phyloP scores from a whole-genome alignment of 768 basidiomycete genomes.

The Lentinula raphanica region DNA sequence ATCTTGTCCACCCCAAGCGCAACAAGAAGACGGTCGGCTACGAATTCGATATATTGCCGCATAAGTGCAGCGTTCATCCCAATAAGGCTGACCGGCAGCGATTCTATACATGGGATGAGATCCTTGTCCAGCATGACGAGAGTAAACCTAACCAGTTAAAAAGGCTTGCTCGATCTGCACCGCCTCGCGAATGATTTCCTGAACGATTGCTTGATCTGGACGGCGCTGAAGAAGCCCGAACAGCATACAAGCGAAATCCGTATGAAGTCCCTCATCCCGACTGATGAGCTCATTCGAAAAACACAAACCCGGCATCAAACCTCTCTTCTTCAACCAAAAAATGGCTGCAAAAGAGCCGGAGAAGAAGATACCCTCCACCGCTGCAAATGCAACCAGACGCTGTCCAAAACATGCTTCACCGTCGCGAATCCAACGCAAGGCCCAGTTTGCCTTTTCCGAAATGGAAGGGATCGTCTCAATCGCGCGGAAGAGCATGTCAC shows the following conservation, averaged over 20 bases:
- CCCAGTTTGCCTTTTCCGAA: constrained; percentile 47
- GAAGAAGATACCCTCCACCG: constrained; percentile 52
- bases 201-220: constrained; percentile 42
- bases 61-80: constrained; percentile 48
- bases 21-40: no score
- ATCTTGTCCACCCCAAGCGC: no score
- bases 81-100: constrained; percentile 41
- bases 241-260: constrained; percentile 76
- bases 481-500: not conserved
- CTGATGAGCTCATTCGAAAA: constrained; percentile 86
- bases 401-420: constrained; percentile 39
- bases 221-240: constrained; percentile 59
- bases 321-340: constrained; percentile 3
- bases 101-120: constrained; percentile 19
- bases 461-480: constrained; percentile 44
- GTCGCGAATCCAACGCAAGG: constrained; percentile 44
- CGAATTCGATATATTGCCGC: no score
- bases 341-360: no score
- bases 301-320: constrained; percentile 77
- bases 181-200: constrained; percentile 40
- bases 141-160: constrained; percentile 20
- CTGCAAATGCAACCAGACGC: constrained; percentile 50
- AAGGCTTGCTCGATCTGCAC: constrained; percentile 42
- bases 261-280: constrained; percentile 82
- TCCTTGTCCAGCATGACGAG: not conserved